Evolutionary conservation across 345 rosid species (phyloP), one percentile per base, ranked within the genome.

Genomic region (Salix exigua): DNA sequence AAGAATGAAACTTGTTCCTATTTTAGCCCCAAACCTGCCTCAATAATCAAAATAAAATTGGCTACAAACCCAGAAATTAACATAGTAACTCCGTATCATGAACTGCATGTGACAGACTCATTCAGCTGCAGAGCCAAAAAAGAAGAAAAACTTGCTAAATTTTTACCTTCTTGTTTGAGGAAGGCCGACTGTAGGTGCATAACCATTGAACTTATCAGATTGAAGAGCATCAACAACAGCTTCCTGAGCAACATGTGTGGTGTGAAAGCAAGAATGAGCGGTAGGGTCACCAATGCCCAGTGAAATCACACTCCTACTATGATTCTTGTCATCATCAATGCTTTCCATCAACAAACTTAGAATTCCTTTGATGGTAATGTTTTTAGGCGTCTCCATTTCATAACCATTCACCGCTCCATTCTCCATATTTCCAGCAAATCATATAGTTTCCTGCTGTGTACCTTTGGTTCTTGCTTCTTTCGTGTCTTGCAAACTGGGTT

Each of bases 211-310:
- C 71, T 87, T 91, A 17, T 86, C 81, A 33, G 94, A 96, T 66
- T 79, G 87, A 77, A 96, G 94, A 75, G 98, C 79, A 66, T 88
- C 91, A 38, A 81, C 74, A 75, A 89, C 93, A 81, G 99, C 92
- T 72, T 88, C 79, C 42, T 64, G 83, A 58, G 96, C 93, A 68
- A 80, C 83, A 58, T 80, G 90, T 5, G 97, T 82, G 6, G 98
- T 87, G 23, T 79, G 92, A 76, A 93, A 96, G 80, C 97, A 93
- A 18, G 96, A 87, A 75, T 89, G 86, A 10, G 87, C 90, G 48
- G 97, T 82, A 55, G 99, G 99, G 87, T 96, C 99, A 51, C 99
- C 99, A 88, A 95, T 88, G 5, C 98, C 98, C 13, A 93, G 78
- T 4, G 98, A 89, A 82, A 94, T 88, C 35, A 89, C 82, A 79